phyloP scores from a whole-genome alignment of 2,329 filamentous ascomycete species.

The Dactylellina haptotyla region DNA sequence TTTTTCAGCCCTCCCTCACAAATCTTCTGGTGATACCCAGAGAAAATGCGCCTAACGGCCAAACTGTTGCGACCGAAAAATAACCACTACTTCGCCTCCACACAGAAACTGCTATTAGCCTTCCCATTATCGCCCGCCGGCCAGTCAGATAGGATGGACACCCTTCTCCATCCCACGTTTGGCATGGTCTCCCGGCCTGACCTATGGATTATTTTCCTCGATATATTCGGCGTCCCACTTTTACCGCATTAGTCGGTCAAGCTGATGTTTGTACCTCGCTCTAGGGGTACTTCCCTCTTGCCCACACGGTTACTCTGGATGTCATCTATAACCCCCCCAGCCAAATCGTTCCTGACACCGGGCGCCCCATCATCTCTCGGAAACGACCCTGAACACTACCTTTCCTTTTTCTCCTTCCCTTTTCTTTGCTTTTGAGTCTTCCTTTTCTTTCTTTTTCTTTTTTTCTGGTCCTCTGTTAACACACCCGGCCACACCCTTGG shows the following conservation, averaged over 20 bases:
- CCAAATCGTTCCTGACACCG: constrained; percentile 46
- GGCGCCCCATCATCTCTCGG: constrained; percentile 49
- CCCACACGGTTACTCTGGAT: constrained; percentile 21
- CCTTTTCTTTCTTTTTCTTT: background rate
- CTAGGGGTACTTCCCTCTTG: constrained; percentile 26
- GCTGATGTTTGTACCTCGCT: constrained; percentile 54
- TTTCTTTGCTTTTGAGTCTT: constrained; percentile 10
- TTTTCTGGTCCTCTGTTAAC: constrained; percentile 7
- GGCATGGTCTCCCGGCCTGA: constrained; percentile 50
- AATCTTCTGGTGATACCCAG: constrained; percentile 44
- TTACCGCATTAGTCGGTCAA: constrained; percentile 47
- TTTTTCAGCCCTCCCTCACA: constrained; percentile 40
- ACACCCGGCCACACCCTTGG: constrained; percentile 31
- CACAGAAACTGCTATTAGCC: constrained; percentile 43
- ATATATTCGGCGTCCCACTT: constrained; percentile 51
- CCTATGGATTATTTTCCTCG: constrained; percentile 52
- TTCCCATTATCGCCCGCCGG: constrained; percentile 43
- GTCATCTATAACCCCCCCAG: constrained; percentile 34
- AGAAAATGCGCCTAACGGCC: constrained; percentile 53
- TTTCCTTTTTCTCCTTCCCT: background rate
- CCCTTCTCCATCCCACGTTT: constrained; percentile 49
- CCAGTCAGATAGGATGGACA: constrained; percentile 50
- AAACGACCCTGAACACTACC: constrained; percentile 40
- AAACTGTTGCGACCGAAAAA: constrained; percentile 46
- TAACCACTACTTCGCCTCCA: constrained; percentile 46